These are phyloP conservation scores for Capsicum rhomboideum DNA, from an alignment of 257 asterid genomes.

Conservation along the genomic window DNA sequence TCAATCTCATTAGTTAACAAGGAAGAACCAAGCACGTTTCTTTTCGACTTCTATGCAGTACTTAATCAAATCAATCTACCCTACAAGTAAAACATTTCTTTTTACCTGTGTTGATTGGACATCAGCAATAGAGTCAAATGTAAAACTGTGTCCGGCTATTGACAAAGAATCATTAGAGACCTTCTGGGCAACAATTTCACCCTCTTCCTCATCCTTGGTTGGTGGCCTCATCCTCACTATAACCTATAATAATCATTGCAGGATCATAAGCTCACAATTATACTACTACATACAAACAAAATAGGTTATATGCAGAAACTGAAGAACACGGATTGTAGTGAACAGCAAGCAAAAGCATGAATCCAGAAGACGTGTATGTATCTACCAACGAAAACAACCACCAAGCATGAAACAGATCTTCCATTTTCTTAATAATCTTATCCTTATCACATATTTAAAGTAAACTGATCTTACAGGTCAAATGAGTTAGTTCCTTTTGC, in stretches of 20 bases:
- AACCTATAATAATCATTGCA: slow-evolving; percentile 35
- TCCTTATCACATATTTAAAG: neutral
- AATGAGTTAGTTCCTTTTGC: neutral
- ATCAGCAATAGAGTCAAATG: slow-evolving; percentile 87
- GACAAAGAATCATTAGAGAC: slow-evolving; percentile 59
- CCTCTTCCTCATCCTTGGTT: slow-evolving; percentile 67
- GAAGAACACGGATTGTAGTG: neutral
- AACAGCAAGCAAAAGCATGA: neutral
- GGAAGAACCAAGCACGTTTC: neutral
- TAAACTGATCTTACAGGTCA: neutral
- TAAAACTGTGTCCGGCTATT: slow-evolving; percentile 68
- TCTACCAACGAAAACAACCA: neutral
- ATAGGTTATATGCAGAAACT: neutral
- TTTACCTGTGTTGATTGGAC: slow-evolving; percentile 74
- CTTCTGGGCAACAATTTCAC: slow-evolving; percentile 58
- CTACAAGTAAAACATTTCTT: neutral
- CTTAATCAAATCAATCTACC: neutral
- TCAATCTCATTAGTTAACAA: neutral
- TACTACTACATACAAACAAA: neutral
- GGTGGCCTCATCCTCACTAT: slow-evolving; percentile 90
- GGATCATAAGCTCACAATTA: neutral
- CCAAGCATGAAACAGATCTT: neutral
- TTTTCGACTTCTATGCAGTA: neutral
- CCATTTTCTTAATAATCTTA: neutral
- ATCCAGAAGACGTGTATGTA: neutral